phyloP scores from a whole-genome alignment of 768 basidiomycete genomes.

The Serendipita sp. region DNA sequence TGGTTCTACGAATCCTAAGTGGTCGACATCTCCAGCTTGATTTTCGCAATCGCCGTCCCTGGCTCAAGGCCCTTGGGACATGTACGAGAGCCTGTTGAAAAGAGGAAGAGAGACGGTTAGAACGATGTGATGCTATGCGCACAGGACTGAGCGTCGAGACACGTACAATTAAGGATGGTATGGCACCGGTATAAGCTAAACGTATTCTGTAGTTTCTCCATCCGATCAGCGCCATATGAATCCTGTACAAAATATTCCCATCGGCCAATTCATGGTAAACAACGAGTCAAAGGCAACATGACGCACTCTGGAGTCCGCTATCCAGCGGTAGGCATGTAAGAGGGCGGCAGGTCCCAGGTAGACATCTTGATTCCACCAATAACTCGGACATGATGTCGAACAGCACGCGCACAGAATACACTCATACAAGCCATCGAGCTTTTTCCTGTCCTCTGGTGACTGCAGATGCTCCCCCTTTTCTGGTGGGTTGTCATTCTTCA shows the following conservation, averaged over 20 bases:
- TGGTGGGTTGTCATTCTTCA: conserved; percentile 86
- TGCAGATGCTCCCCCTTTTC: conserved; percentile 72
- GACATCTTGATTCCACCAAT: conserved; percentile 99
- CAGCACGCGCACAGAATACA: conserved; percentile 96
- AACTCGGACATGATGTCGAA: conserved; percentile 91
- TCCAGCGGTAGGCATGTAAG: conserved; percentile 97
- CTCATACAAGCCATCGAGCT: conserved; percentile 95
- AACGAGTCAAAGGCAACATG: neutral
- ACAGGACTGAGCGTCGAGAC: too few species aligned
- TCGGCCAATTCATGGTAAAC: neutral
- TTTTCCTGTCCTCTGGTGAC: conserved; percentile 79
- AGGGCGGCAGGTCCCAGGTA: conserved; percentile 95
- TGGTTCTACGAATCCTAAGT: conserved; percentile 37
- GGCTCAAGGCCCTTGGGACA: conserved; percentile 96
- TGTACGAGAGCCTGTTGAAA: conserved; percentile 58
- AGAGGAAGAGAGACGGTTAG: conserved; percentile 1
- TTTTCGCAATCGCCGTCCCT: conserved; percentile 79
- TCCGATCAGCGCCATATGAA: conserved; percentile 57
- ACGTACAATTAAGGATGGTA: conserved; percentile 90
- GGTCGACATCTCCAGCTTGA: conserved; percentile 78
- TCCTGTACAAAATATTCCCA: conserved; percentile 38
- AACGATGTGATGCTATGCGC: too few species aligned
- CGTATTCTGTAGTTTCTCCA: conserved; percentile 88
- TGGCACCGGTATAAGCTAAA: conserved; percentile 96
- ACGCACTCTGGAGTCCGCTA: conserved; percentile 84